These are phyloP conservation scores for Plasmodium ovale DNA, from an alignment of 169 alveolate genomes.

Conservation along the genomic window DNA sequence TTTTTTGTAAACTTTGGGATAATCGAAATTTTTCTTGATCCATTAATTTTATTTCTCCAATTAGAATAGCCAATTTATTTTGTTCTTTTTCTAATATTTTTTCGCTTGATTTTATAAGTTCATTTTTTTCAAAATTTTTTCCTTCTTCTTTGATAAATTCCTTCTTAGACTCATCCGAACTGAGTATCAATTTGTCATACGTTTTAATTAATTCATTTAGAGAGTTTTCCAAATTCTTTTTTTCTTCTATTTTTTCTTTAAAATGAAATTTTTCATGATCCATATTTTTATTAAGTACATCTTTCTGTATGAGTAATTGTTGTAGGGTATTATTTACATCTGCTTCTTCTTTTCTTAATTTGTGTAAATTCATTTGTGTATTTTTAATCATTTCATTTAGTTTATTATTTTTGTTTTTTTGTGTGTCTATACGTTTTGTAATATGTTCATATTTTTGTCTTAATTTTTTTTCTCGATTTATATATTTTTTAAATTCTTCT, in stretches of 20 bases:
- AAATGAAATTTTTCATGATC: constrained; percentile 15
- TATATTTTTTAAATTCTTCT: constrained; percentile 17
- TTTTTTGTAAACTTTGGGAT: constrained; percentile 32
- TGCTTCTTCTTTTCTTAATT: constrained; percentile 10
- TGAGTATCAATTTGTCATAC: neutral
- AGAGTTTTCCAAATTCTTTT: constrained; percentile 18
- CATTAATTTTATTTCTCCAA: constrained; percentile 20
- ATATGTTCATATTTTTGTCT: constrained; percentile 20
- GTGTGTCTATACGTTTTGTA: neutral
- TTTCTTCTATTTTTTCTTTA: constrained; percentile 53
- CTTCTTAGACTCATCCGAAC: constrained; percentile 22
- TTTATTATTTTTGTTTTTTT: constrained; percentile 13
- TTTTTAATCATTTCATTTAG: constrained; percentile 31
- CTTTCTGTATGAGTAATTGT: neutral
- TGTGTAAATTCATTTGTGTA: constrained; percentile 8
- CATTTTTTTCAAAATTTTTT: constrained; percentile 41
- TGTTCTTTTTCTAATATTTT: constrained; percentile 14
- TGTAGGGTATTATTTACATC: neutral
- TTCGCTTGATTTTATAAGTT: constrained; percentile 46
- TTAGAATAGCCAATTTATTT: constrained; percentile 8
- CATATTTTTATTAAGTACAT: constrained; percentile 25
- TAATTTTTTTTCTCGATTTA: constrained; percentile 27
- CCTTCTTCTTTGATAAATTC: constrained; percentile 29
- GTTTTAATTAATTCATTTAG: constrained; percentile 8
- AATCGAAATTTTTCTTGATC: constrained; percentile 66